Percentiles rank a stretch among this genome's conserved stretches.
These are phyloP conservation scores for Melaleuca alternifolia DNA, from an alignment of 345 rosid species.

Conservation along the genomic window DNA sequence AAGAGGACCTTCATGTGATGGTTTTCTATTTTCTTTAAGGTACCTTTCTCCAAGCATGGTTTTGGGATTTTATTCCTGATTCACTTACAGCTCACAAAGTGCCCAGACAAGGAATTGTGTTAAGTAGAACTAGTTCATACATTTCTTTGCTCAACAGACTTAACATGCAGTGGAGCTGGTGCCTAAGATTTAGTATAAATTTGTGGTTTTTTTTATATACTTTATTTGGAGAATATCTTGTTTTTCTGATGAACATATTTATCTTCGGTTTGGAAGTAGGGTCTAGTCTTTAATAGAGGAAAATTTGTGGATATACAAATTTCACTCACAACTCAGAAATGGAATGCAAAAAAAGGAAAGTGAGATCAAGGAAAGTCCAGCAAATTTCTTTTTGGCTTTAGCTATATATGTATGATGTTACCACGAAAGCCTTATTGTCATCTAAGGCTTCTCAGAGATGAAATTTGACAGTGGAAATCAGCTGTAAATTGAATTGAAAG, in stretches of 20 bases:
- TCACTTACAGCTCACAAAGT: not conserved
- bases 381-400: not conserved
- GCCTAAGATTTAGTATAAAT: not conserved
- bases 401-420: not conserved
- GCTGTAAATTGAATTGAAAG: not conserved
- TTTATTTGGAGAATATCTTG: not conserved
- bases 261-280: not conserved
- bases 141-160: not conserved
- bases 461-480: not conserved
- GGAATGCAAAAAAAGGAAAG: not conserved
- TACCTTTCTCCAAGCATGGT: fast-evolving
- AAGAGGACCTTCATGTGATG: not conserved
- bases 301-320: not conserved
- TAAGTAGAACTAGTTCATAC: not conserved
- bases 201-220: not conserved
- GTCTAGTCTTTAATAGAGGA: not conserved
- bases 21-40: not conserved
- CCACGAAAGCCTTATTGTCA: not conserved
- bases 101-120: not conserved
- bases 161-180: not conserved
- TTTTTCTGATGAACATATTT: not conserved
- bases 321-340: not conserved
- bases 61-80: not conserved
- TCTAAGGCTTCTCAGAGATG: not conserved
- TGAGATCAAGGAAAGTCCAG: not conserved